Percentiles rank a stretch among this genome's conserved stretches.
Conservation (phyloP, 1,284 basidiomycete genomes). For the Singerocomus inundabilis region DNA sequence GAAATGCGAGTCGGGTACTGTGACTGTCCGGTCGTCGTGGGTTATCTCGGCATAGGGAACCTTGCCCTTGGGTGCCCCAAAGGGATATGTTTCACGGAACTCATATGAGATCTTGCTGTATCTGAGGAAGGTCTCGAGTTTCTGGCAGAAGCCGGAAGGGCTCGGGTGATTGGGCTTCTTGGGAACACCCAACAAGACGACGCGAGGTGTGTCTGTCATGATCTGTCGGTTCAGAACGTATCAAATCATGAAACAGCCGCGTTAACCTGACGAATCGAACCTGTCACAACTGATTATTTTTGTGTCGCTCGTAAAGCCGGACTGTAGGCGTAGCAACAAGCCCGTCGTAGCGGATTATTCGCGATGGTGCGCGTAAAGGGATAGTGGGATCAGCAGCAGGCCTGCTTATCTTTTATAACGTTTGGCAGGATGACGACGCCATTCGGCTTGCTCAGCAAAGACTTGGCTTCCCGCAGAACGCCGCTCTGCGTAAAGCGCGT, state of each 20-base stretch:
- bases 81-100: slow-evolving; percentile 24
- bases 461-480: too few species aligned
- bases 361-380: too few species aligned
- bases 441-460: too few species aligned
- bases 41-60: slow-evolving; percentile 34
- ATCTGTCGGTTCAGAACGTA: not conserved
- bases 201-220: slow-evolving; percentile 21
- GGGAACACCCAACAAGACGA: slow-evolving; percentile 30
- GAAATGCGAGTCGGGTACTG: slow-evolving; percentile 35
- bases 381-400: too few species aligned
- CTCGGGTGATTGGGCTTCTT: slow-evolving; percentile 29
- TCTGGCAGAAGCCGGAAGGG: slow-evolving; percentile 36
- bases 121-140: slow-evolving; percentile 33
- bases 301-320: too few species aligned
- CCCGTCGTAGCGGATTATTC: too few species aligned
- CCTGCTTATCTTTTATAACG: too few species aligned
- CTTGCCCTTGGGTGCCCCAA: slow-evolving; percentile 32
- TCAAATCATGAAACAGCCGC: not conserved
- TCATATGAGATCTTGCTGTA: slow-evolving; percentile 31
- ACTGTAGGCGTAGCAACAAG: not conserved
- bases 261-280: not conserved
- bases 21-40: slow-evolving; percentile 20
- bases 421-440: too few species aligned
- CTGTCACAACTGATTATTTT: not conserved
- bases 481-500: too few species aligned